Base-by-base conservation (phyloP, 805 yeast genomes). In the Candida golubevii region DNA sequence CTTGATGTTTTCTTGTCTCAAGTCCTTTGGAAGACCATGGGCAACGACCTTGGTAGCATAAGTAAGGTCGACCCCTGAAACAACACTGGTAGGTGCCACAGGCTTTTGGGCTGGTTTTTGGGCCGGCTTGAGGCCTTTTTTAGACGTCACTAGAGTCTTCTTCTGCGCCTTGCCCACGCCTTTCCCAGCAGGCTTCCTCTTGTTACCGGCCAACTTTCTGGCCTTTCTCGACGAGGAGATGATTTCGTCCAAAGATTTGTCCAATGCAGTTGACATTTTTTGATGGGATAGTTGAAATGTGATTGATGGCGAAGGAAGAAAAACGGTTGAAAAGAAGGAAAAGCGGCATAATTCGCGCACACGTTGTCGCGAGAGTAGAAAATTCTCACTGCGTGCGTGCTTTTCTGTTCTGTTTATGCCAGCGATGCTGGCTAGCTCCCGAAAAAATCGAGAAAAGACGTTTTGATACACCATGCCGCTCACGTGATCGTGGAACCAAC, bases 231-330 rank as follows among this genome's bases (percentile, higher is more conserved):
- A 65, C 51, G 86, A 69, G 47, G 95, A 79, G 62, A 91, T 86
- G 66, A 91, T 91, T 59, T 89, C 97, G 74, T 91, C 99, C 62
- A 91, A 80, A 39, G 97, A 88, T 73, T 87, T 85, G 72, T 91
- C 97, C 71, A 91, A 79, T 59, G 85, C 77, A 52, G 84, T 77
- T 64, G 95, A 84, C 90, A 84, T 86, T 31, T 26, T 52, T 33
- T 40, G 41, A 23, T 23, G 38, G 34, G 28, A 28, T 8, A 34
- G 13, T 26, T 33, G 33, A 13, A 15, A 29, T 15, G 23, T 18
- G 23, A 18, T 18, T 18, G 23, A 18, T 18, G 23, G 23, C 3
- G 23, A 5, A 18, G 23, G 4, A 18, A 5, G 23, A 18, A 18
- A 18, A 18, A 18, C 23, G 5, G 23, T 5, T 18, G 23, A 5